Evolutionary conservation across 2,329 filamentous ascomycete species (phyloP).

Genomic region (Bimuria novae-zelandiae): DNA sequence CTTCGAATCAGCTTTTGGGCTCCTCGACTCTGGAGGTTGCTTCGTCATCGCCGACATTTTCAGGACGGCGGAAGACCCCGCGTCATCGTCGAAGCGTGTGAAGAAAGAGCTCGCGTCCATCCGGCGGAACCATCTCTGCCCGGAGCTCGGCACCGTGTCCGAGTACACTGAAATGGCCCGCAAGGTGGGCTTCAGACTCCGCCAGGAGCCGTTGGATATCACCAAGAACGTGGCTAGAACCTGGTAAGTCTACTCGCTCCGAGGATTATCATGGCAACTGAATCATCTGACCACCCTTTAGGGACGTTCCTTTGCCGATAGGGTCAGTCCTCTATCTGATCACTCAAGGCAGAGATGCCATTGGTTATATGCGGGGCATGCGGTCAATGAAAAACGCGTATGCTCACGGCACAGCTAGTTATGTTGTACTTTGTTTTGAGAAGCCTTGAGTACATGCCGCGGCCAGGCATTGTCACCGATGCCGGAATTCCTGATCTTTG

Average conservation of each 20-base stretch:
- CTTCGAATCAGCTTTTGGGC: background rate
- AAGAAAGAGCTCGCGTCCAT: conserved; percentile 1
- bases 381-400: conserved; percentile 1
- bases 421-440: conserved; percentile 1
- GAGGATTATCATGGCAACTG: background rate
- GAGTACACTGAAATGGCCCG: background rate
- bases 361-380: conserved; percentile 3
- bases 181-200: background rate
- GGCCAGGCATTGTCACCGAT: too few species aligned
- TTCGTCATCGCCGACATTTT: conserved; percentile 1
- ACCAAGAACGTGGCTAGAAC: conserved; percentile 2
- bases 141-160: background rate
- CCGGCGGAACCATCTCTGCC: background rate
- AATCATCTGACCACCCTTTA: background rate
- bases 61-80: background rate
- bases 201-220: background rate
- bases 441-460: too few species aligned
- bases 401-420: background rate
- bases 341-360: background rate
- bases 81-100: background rate
- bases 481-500: too few species aligned
- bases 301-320: background rate
- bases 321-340: background rate
- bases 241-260: background rate
- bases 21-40: background rate